Evolutionary conservation across 768 basidiomycete genomes (phyloP), one percentile per base, ranked within the genome.

Genomic region (Trametes cinnabarina): DNA sequence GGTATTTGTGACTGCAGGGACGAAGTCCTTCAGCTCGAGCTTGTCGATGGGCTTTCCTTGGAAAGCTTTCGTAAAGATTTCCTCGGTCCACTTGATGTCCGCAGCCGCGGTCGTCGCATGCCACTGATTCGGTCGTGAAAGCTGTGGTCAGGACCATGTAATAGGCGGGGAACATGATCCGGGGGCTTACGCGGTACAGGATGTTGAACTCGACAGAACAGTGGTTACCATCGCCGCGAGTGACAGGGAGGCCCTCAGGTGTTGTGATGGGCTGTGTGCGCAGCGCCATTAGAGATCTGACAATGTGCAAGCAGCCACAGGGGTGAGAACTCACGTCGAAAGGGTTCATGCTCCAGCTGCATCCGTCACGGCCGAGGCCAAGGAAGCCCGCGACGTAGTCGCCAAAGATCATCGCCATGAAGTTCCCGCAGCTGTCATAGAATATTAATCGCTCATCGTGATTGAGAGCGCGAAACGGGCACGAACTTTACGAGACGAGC

Each of bases 171-270:
- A 11, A 6, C 41, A 17, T 9, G n/a, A 14, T 3, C 11, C 22
- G 37, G 9, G 2, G 48, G 58, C 71, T 66, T 66, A 70, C 71
- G 49, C 69, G 75, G 63, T 81, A 79, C 17, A 80, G 66, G 22
- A 81, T 63, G 64, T 79, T 91, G 75, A 92, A 92, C 71, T 92
- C 91, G 32, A 90, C 68, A 0, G 90, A 89, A 57, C 84, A 82
- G 35, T 82, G 84, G 65, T 92, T 92, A 48, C 91, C 91, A 67
- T 85, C 74, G 35, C 90, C 91, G 34, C 61, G 66, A 6, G 51
- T 55, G 15, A 68, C 55, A 26, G 42, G 35, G 23, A 51, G 44
- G 32, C 66, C 66, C n/a, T 60, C 37, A 11, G 48, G 1, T 17
- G 28, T 55, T 43, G 61, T 66, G 57, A 68, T 66, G 23, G 65